Evolutionary conservation across 1,284 basidiomycete species (phyloP), one percentile per base, ranked within the genome.

Genomic region (Ganoderma lucidum): DNA sequence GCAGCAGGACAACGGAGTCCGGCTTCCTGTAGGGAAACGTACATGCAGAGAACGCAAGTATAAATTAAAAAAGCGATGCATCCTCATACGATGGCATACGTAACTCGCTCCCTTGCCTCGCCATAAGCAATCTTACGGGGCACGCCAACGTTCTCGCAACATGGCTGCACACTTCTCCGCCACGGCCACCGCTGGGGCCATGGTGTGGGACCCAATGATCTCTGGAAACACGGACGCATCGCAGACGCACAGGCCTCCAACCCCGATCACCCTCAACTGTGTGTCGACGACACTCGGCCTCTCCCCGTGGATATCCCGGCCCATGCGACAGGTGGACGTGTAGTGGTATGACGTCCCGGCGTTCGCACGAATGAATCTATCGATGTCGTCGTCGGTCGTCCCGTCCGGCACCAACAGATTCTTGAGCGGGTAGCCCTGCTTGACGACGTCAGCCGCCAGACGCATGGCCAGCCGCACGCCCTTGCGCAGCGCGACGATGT

Each of bases 201-300:
- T 80, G 3, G 80, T 74, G 73, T 83, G 84, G 19, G 78, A 77
- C 9, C 79, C 73, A 9, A 79, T 73, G 35, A 80, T 77, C 44
- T 76, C 72, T 14, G 83, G 83, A 67, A 86, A 83, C 5, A 85
- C 74, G 39, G 78, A 81, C 23, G 82, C 80, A 65, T 86, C 84
- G 42, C 78, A 81, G 28, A 85, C 76, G 1, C 83, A 75, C 66
- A 86, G 72, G 10, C 81, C 80, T 6, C 69, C 66, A 0, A 82
- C 75, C 1, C 88, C 88, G 67, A 86, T 83, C 28, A 90, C 87
- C 17, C 78, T 73, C 64, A 90, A 75, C 71, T 83, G 75, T 12
- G 83, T 74, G 68, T 90, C 87, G 12, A 89, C 81, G 0, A 89
- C 88, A 1, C 84, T 85, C 8, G 70, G 74, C 6, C 73, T 59